These are phyloP conservation scores for Claviceps maximensis DNA, from an alignment of 2,329 filamentous ascomycete genomes.

Conservation along the genomic window DNA sequence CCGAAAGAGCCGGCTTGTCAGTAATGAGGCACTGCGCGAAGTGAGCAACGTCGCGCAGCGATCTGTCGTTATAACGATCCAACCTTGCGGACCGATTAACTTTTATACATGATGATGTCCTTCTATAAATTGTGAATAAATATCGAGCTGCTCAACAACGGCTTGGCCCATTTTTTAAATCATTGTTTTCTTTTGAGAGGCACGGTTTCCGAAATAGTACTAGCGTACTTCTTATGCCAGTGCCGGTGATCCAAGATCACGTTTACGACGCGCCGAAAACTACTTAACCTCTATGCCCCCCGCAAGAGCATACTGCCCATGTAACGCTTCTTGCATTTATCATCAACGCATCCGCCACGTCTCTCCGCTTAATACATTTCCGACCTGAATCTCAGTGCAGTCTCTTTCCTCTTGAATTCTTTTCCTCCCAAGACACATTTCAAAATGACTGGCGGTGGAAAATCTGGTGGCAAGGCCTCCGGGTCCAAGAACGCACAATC, in stretches of 20 bases:
- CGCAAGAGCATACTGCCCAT: constrained; percentile 24
- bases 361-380: constrained; percentile 8
- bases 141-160: not conserved
- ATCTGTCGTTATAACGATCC: not conserved
- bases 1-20: not conserved
- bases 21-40: not conserved
- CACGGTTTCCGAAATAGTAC: constrained; percentile 19
- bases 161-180: constrained; percentile 16
- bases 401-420: not conserved
- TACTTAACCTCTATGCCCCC: constrained; percentile 41
- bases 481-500: constrained; percentile 98
- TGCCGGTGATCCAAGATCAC: constrained; percentile 37
- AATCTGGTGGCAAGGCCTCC: constrained; percentile 99
- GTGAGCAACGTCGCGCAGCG: not conserved
- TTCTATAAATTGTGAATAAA: not conserved
- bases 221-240: constrained; percentile 13
- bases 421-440: constrained; percentile 21
- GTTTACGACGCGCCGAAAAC: constrained; percentile 35
- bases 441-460: constrained; percentile 99
- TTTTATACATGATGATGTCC: not conserved
- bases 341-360: constrained; percentile 23
- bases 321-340: constrained; percentile 22
- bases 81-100: not conserved
- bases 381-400: constrained; percentile 7
- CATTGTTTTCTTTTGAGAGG: constrained; percentile 5